A percentile compares a stretch with the other conserved stretches of the same genome.
Conservation (phyloP, 768 basidiomycete genomes). For the Candolleomyces eurysporus region DNA sequence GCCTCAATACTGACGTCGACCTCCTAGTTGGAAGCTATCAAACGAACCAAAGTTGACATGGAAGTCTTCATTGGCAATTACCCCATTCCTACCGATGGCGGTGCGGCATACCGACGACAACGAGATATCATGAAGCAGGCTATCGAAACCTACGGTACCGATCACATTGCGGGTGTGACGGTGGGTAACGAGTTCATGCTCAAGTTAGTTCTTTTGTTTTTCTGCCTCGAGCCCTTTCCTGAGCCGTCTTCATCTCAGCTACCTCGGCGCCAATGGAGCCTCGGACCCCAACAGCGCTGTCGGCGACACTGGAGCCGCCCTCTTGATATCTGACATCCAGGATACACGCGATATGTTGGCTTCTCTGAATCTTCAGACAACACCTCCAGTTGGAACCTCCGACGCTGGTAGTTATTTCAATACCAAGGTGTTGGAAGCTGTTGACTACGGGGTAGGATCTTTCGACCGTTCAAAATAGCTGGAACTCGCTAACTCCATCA, state of each 20-base stretch:
- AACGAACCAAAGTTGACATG: constrained; percentile 86
- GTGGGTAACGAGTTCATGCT: constrained; percentile 94
- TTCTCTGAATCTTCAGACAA: constrained; percentile 54
- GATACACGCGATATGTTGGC: constrained; percentile 60
- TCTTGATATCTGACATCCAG: constrained; percentile 63
- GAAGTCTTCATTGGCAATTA: constrained; percentile 77
- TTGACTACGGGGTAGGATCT: constrained; percentile 67
- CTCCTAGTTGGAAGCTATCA: constrained; percentile 77
- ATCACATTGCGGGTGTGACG: constrained; percentile 75
- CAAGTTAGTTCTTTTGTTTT: constrained; percentile 44
- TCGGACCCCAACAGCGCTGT: constrained; percentile 53
- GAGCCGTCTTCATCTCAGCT: constrained; percentile 37
- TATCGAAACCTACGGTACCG: constrained; percentile 73
- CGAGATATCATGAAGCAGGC: constrained; percentile 62
- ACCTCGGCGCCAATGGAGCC: constrained; percentile 46
- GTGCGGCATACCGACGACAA: constrained; percentile 73
- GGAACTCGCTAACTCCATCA: background rate
- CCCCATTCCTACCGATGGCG: constrained; percentile 56
- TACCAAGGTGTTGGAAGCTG: constrained; percentile 54
- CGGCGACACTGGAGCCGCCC: constrained; percentile 61
- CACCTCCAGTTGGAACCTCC: constrained; percentile 69
- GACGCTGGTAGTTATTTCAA: constrained; percentile 90
- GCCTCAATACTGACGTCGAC: background rate
- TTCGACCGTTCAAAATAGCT: background rate
- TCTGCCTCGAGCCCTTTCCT: background rate